These are phyloP conservation scores for Ceratocystis alfenasii DNA, from an alignment of 2,329 filamentous ascomycete genomes.

Conservation along the genomic window DNA sequence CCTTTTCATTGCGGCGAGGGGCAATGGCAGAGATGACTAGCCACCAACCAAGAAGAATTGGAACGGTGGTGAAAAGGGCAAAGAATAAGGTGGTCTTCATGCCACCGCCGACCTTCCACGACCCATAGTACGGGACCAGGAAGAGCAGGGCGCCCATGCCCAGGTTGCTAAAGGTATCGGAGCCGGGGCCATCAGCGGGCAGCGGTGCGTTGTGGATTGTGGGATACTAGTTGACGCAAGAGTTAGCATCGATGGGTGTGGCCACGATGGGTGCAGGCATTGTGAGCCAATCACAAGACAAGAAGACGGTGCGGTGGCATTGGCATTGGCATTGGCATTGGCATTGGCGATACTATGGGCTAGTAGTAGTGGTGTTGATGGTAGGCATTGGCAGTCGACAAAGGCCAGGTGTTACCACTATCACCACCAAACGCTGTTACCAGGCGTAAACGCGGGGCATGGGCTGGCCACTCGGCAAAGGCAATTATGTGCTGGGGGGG, in stretches of 20 bases:
- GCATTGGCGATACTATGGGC: too few relatives aligned
- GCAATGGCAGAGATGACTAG: constrained; percentile 64
- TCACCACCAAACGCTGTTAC: neutral
- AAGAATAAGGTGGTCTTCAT: constrained; percentile 83
- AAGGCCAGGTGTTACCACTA: constrained; percentile 14
- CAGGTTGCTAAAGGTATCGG: constrained; percentile 76
- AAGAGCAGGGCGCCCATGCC: constrained; percentile 59
- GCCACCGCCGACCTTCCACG: constrained; percentile 74
- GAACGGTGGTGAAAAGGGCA: constrained; percentile 66
- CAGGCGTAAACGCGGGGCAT: constrained; percentile 5
- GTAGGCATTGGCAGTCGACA: neutral
- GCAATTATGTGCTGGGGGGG: constrained; percentile 25
- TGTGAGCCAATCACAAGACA: neutral
- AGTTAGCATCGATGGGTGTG: constrained; percentile 8
- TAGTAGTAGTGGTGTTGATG: neutral
- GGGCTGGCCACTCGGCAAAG: neutral
- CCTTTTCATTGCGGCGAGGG: constrained; percentile 88
- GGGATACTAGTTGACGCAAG: constrained; percentile 50
- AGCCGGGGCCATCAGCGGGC: constrained; percentile 74
- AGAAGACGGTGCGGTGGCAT: neutral
- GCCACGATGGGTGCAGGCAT: neutral
- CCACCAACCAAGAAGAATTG: constrained; percentile 70
- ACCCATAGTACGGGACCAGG: constrained; percentile 64
- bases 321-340: neutral
- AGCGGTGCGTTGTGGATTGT: constrained; percentile 90